These are phyloP conservation scores for Arthonia radiata DNA, from an alignment of 495 filamentous ascomycete species.

Conservation along the genomic window DNA sequence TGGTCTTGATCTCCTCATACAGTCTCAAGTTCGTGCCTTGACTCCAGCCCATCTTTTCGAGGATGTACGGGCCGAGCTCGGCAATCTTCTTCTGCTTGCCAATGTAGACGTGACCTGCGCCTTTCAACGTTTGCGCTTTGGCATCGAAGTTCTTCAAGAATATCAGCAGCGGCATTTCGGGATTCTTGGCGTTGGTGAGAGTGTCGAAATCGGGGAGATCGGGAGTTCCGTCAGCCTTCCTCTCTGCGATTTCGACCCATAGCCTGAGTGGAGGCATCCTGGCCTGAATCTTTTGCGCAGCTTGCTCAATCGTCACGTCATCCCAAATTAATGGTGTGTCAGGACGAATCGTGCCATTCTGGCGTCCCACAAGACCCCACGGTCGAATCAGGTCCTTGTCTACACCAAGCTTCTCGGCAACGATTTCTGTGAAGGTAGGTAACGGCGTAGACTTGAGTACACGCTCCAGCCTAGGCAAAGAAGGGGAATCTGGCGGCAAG, in stretches of 20 bases:
- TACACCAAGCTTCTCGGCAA: constrained; percentile 42
- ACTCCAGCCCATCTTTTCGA: constrained; percentile 75
- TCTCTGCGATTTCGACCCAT: constrained; percentile 57
- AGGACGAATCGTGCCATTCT: constrained; percentile 86
- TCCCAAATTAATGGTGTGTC: constrained; percentile 60
- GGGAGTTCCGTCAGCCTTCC: constrained; percentile 37
- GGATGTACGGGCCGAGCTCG: constrained; percentile 59
- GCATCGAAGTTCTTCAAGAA: constrained; percentile 86
- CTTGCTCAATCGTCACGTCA: constrained; percentile 64
- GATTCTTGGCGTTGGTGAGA: no score
- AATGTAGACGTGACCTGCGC: constrained; percentile 63
- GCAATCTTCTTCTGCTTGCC: constrained; percentile 64
- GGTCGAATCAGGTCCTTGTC: constrained; percentile 44
- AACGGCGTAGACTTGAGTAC: constrained; percentile 49
- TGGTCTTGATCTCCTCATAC: constrained; percentile 82
- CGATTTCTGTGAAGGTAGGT: constrained; percentile 37
- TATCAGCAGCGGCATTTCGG: constrained; percentile 36
- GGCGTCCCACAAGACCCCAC: constrained; percentile 95
- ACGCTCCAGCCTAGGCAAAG: constrained; percentile 33
- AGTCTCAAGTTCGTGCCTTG: constrained; percentile 27
- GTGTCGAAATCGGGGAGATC: no score
- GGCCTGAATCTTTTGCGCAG: constrained; percentile 38
- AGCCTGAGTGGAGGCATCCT: constrained; percentile 52
- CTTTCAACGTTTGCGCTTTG: constrained; percentile 43
- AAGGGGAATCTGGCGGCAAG: constrained; percentile 35